phyloP scores from a whole-genome alignment of 805 yeast species.

The Maudiozyma saulgeensis region DNA sequence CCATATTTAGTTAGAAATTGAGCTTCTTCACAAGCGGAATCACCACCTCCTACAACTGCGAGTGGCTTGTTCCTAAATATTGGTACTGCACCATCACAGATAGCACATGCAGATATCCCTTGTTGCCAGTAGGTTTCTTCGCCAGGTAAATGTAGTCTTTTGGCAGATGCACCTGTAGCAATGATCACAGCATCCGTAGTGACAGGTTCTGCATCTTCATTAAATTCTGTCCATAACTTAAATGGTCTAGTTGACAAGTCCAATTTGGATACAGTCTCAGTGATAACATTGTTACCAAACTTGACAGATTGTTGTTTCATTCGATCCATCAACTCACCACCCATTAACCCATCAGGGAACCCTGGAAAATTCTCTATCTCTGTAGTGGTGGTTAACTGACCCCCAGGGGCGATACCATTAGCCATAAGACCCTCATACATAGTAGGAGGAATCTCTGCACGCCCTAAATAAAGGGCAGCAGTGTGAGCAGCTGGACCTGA shows the following conservation, averaged over 20 bases:
- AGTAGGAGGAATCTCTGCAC: slow-evolving; percentile 93
- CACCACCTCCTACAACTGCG: slow-evolving; percentile 99
- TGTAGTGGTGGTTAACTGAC: slow-evolving; percentile 97
- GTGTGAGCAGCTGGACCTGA: slow-evolving; percentile 99
- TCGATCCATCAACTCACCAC: slow-evolving; percentile 81
- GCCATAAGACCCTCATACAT: slow-evolving; percentile 93
- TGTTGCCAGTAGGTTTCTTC: slow-evolving; percentile 98
- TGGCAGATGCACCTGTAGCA: slow-evolving; percentile 98
- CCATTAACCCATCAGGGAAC: slow-evolving; percentile 87
- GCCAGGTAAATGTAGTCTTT: slow-evolving; percentile 88
- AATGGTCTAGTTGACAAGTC: slow-evolving; percentile 85
- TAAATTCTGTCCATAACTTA: slow-evolving; percentile 94
- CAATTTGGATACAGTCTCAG: slow-evolving; percentile 90
- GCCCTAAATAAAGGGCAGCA: slow-evolving; percentile 91
- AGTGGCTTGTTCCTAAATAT: slow-evolving; percentile 95
- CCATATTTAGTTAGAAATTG: slow-evolving; percentile 94
- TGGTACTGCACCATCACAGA: slow-evolving; percentile 99
- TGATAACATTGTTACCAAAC: slow-evolving; percentile 89
- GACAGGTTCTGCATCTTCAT: slow-evolving; percentile 83
- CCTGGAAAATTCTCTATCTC: slow-evolving; percentile 99
- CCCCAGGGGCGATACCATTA: slow-evolving; percentile 98
- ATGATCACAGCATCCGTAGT: slow-evolving; percentile 87
- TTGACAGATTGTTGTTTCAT: slow-evolving; percentile 83
- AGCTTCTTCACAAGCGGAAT: slow-evolving; percentile 99
- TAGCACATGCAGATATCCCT: slow-evolving; percentile 99